These are phyloP conservation scores for Tricholoma sp. DNA, from an alignment of 768 basidiomycete genomes.

Conservation along the genomic window DNA sequence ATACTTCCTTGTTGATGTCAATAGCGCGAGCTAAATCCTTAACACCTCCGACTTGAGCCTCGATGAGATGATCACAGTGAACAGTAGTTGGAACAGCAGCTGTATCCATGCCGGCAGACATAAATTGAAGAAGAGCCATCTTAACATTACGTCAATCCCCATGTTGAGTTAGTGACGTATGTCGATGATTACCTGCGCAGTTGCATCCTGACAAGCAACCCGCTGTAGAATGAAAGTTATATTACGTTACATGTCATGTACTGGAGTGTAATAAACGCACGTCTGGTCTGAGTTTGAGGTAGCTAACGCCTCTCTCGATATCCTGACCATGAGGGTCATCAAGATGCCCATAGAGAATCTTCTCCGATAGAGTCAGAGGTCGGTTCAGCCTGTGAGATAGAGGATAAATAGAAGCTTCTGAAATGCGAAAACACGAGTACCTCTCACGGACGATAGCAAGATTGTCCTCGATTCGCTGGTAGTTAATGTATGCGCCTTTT, in stretches of 20 bases:
- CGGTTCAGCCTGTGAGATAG: constrained; percentile 66
- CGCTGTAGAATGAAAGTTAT: constrained; percentile 42
- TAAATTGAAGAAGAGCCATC: constrained; percentile 99
- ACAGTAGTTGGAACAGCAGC: constrained; percentile 98
- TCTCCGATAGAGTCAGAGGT: constrained; percentile 91
- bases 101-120: constrained; percentile 98
- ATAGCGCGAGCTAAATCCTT: constrained; percentile 93
- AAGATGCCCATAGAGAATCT: constrained; percentile 96
- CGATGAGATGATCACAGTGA: constrained; percentile 98
- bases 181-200: constrained; percentile 58
- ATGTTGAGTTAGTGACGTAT: constrained; percentile 10
- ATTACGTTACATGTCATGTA: background rate
- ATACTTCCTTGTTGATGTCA: constrained; percentile 96
- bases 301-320: constrained; percentile 86
- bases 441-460: constrained; percentile 81
- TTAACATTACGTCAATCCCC: constrained; percentile 37
- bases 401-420: constrained; percentile 5
- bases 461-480: constrained; percentile 98
- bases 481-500: constrained; percentile 83
- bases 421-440: constrained; percentile 31
- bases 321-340: constrained; percentile 92
- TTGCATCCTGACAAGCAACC: constrained; percentile 89
- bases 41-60: constrained; percentile 91
- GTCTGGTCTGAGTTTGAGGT: constrained; percentile 97
- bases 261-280: constrained; percentile 44